phyloP scores from a whole-genome alignment of 345 rosid genomes.

The Eucalyptus marginata region DNA sequence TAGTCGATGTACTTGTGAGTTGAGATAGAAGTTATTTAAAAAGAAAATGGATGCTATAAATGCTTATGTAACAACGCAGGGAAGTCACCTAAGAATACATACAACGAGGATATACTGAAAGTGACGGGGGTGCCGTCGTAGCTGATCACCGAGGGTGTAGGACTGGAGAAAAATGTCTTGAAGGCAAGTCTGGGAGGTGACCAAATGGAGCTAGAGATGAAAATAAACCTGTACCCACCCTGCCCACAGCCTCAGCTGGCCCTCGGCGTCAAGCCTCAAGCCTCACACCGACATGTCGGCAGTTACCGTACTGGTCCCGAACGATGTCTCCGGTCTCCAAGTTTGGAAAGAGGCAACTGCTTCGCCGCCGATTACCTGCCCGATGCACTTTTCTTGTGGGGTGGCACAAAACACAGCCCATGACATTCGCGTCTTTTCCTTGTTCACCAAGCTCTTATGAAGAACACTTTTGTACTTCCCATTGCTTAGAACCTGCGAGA shows the following conservation, averaged over 20 bases:
- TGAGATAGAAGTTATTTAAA: neutral
- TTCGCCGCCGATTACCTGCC: slow-evolving; percentile 26
- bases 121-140: slow-evolving; percentile 7
- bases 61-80: neutral
- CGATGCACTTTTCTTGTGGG: slow-evolving; percentile 16
- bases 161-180: slow-evolving; percentile 11
- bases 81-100: slow-evolving; percentile 36
- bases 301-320: slow-evolving; percentile 31
- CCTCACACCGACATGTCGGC: slow-evolving; percentile 52
- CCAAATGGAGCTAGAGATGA: slow-evolving; percentile 32
- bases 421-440: slow-evolving; percentile 30
- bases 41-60: neutral
- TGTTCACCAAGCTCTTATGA: slow-evolving; percentile 35
- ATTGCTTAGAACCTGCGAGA: slow-evolving; percentile 38
- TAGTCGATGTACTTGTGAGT: neutral
- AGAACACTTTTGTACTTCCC: slow-evolving; percentile 40
- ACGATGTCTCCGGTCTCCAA: slow-evolving; percentile 41
- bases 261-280: slow-evolving; percentile 41
- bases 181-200: slow-evolving; percentile 12
- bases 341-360: slow-evolving; percentile 40
- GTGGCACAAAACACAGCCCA: slow-evolving; percentile 40
- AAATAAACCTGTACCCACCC: slow-evolving; percentile 44
- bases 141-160: slow-evolving; percentile 30
- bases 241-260: slow-evolving; percentile 49
- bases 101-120: slow-evolving; percentile 20